Percentiles rank a stretch among this genome's conserved stretches.
Conservation (phyloP, 495 filamentous ascomycete species). For the Aspergillus homomorphus region DNA sequence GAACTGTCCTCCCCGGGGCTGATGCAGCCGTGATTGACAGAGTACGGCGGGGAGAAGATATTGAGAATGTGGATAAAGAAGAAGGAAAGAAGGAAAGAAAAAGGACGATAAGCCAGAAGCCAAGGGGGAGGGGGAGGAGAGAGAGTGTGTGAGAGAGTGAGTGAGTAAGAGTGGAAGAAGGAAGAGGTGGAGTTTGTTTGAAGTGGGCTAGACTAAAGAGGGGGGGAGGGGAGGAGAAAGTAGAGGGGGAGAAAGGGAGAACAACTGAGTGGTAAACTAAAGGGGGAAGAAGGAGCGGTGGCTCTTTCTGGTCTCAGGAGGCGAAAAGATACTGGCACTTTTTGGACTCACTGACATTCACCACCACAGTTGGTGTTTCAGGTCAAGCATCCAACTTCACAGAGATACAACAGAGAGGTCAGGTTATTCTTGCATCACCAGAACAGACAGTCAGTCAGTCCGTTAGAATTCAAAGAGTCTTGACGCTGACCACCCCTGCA, state of each 20-base stretch:
- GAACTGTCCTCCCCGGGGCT: conserved; percentile 13
- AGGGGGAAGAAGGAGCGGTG: neutral
- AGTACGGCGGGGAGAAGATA: conserved; percentile 12
- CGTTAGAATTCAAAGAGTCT: no score
- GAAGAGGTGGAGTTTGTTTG: neutral
- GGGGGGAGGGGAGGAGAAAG: neutral
- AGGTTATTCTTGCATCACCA: no score
- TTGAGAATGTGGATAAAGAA: conserved; percentile 12
- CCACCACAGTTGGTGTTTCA: no score
- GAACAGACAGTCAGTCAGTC: no score
- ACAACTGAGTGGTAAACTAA: neutral
- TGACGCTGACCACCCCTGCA: neutral
- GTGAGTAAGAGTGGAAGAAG: conserved; percentile 41
- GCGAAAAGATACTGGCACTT: no score
- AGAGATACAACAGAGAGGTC: no score
- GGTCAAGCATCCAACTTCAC: no score
- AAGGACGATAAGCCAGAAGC: conserved; percentile 21
- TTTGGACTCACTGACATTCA: no score
- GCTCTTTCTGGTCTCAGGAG: neutral
- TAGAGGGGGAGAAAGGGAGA: neutral
- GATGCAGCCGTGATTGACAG: conserved; percentile 10
- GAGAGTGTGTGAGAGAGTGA: conserved; percentile 16
- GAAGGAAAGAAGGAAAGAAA: conserved; percentile 14
- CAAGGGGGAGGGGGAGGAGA: conserved; percentile 5
- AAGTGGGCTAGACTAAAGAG: conserved; percentile 13